These are phyloP conservation scores for Fusarium domesticum DNA, from an alignment of 2,329 filamentous ascomycete genomes.

Conservation along the genomic window DNA sequence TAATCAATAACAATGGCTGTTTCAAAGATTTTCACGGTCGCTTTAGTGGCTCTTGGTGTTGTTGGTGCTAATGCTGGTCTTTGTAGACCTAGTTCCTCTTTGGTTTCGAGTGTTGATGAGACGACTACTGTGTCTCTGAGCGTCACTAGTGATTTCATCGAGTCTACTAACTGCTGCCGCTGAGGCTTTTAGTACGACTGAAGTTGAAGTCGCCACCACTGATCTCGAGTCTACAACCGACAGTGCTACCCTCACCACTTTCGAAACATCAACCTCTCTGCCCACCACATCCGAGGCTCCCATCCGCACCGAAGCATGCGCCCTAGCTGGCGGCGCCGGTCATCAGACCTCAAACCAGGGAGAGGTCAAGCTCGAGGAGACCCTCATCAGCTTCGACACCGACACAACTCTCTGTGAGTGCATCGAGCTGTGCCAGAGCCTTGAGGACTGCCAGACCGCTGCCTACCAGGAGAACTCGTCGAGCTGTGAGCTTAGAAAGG, in stretches of 20 bases:
- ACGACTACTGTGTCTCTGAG: no score
- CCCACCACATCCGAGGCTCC: not conserved
- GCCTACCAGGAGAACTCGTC: not conserved
- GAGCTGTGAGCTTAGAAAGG: slow-evolving; percentile 1
- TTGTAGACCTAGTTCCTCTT: no score
- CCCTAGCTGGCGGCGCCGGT: not conserved
- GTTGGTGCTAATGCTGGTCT: no score
- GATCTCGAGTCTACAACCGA: no score
- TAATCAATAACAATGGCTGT: not conserved
- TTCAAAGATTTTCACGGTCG: not conserved
- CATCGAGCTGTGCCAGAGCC: no score
- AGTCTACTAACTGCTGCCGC: not conserved
- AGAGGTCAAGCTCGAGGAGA: not conserved
- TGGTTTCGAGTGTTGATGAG: no score
- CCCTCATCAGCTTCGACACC: no score
- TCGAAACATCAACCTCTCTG: not conserved
- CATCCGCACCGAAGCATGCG: not conserved
- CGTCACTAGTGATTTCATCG: no score
- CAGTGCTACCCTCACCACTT: no score
- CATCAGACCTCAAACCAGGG: no score
- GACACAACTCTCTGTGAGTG: slow-evolving; percentile 1
- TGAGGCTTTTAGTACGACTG: not conserved
- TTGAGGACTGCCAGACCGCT: not conserved
- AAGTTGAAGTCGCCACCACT: no score
- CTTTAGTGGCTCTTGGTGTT: not conserved